These are phyloP conservation scores for Heterobasidion parviporum DNA, from an alignment of 1,284 basidiomycete genomes.

Conservation along the genomic window DNA sequence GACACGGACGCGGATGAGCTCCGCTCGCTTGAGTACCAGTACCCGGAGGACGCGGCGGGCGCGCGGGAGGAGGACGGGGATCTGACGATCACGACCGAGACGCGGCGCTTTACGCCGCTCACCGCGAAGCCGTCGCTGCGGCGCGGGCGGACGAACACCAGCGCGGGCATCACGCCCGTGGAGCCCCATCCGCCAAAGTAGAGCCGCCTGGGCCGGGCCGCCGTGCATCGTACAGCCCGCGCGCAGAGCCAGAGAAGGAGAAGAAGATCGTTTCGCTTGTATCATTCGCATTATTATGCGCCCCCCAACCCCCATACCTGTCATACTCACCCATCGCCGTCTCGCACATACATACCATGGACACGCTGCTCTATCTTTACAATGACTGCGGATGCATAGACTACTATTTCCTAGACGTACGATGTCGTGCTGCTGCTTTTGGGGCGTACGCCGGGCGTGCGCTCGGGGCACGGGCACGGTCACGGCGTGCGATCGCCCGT, in stretches of 20 bases:
- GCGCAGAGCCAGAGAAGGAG: not conserved
- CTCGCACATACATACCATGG: not conserved
- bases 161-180: slow-evolving; percentile 22
- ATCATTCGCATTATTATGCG: not conserved
- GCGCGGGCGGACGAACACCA: slow-evolving; percentile 34
- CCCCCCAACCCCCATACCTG: not conserved
- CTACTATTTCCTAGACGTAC: too few species aligned
- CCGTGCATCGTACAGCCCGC: not conserved
- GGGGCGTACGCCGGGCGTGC: too few species aligned
- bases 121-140: slow-evolving; percentile 59
- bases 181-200: slow-evolving; percentile 1
- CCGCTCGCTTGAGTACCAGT: slow-evolving; percentile 8
- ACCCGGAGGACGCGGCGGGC: slow-evolving; percentile 15
- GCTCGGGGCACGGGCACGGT: too few species aligned
- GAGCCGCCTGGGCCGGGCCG: not conserved
- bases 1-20: slow-evolving; percentile 12
- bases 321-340: not conserved
- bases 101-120: slow-evolving; percentile 36
- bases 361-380: too few species aligned
- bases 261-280: not conserved
- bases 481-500: too few species aligned
- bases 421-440: too few species aligned
- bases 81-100: slow-evolving; percentile 21
- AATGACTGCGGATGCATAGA: too few species aligned
- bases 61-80: slow-evolving; percentile 17